phyloP scores from a whole-genome alignment of 352 stramenopile genomes.

The Peronospora destructor region DNA sequence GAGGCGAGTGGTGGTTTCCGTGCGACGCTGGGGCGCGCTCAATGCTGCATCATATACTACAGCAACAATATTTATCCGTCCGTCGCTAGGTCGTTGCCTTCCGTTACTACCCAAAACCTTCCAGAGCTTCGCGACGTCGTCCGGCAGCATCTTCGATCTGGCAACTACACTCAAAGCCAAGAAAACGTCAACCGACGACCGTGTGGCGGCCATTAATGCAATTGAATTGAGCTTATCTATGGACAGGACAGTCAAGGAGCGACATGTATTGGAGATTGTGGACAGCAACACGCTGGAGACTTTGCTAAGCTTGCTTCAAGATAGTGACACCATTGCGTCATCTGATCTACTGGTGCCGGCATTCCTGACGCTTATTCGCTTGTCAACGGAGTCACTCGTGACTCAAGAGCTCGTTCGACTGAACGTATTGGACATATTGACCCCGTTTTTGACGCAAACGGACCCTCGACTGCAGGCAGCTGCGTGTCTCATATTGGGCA shows the following conservation, averaged over 20 bases:
- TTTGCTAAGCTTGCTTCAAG: conserved; percentile 43
- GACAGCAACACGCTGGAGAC: conserved; percentile 42
- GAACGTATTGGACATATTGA: conserved; percentile 30
- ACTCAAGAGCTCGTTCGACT: conserved; percentile 55
- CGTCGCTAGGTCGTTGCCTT: neutral
- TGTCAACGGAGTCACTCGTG: conserved; percentile 45
- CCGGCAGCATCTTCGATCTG: conserved; percentile 20
- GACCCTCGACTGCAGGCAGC: conserved; percentile 58
- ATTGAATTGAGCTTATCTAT: conserved; percentile 24
- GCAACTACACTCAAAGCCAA: conserved; percentile 32
- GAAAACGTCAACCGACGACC: conserved; percentile 25
- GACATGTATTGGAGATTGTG: conserved; percentile 47
- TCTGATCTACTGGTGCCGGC: conserved; percentile 52
- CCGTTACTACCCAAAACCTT: conserved; percentile 2
- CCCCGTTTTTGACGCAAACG: conserved; percentile 36
- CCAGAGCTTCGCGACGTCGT: conserved; percentile 17
- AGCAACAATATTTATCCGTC: neutral
- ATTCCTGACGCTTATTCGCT: conserved; percentile 58
- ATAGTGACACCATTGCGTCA: conserved; percentile 39
- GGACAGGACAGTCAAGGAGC: conserved; percentile 26
- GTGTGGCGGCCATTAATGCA: conserved; percentile 33
- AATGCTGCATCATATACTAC: neutral
- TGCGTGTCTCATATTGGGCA: conserved; percentile 54
- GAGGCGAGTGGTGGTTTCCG: conserved; percentile 5
- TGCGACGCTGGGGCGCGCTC: conserved; percentile 8